These are phyloP conservation scores for Sanghuangporus sanghuang DNA, from an alignment of 1,284 basidiomycete genomes.

Conservation along the genomic window DNA sequence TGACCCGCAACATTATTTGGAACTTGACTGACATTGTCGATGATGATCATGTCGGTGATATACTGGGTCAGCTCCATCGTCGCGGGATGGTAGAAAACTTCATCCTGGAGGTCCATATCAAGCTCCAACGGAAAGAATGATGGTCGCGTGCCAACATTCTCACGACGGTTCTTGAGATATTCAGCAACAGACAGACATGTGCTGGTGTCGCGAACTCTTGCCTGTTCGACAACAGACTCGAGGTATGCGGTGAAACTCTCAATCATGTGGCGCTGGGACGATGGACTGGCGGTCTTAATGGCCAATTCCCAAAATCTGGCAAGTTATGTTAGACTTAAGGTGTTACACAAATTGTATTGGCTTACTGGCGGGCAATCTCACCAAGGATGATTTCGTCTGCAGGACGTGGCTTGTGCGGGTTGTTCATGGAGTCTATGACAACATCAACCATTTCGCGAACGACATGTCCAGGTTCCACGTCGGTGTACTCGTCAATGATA, in stretches of 20 bases:
- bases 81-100: conserved; percentile 45
- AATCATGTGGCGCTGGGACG: conserved; percentile 51
- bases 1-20: neutral
- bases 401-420: too few species aligned
- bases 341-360: too few species aligned
- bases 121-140: conserved; percentile 53
- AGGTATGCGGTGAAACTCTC: conserved; percentile 51
- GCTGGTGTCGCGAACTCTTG: conserved; percentile 43
- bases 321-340: too few species aligned
- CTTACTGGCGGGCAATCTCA: too few species aligned
- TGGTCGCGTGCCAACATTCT: conserved; percentile 56
- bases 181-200: conserved; percentile 48
- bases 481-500: too few species aligned
- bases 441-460: too few species aligned
- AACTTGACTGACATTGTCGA: conserved; percentile 47
- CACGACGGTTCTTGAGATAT: conserved; percentile 51
- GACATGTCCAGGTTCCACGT: too few species aligned
- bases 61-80: conserved; percentile 47
- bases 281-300: too few species aligned
- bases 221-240: conserved; percentile 47
- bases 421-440: too few species aligned
- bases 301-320: too few species aligned
- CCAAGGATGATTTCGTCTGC: too few species aligned
- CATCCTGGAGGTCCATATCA: conserved; percentile 47
- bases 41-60: conserved; percentile 54